Evolutionary conservation across 2,329 filamentous ascomycete species (phyloP).

Genomic region (Claviceps africana): DNA sequence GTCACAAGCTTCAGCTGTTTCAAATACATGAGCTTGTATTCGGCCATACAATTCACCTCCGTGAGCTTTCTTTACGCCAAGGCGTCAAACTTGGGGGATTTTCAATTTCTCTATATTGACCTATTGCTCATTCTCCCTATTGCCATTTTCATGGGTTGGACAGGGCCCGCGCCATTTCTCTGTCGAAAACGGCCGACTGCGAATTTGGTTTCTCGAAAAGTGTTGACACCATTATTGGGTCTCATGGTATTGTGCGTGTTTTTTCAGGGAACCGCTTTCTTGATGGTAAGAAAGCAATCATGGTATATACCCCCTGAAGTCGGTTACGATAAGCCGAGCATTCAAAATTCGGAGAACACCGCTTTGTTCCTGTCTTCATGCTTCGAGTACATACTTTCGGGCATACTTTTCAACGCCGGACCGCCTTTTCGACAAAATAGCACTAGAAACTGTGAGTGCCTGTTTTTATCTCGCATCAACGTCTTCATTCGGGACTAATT

Average conservation of each 20-base stretch:
- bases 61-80: constrained; percentile 93
- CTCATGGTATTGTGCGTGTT: constrained; percentile 73
- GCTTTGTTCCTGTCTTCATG: constrained; percentile 79
- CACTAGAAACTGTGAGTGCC: constrained; percentile 56
- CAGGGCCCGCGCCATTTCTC: constrained; percentile 63
- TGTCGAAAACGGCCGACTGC: constrained; percentile 80
- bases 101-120: constrained; percentile 96
- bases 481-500: background rate
- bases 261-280: constrained; percentile 61
- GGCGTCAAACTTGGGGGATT: constrained; percentile 89
- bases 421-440: constrained; percentile 76
- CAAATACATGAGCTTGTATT: constrained; percentile 99
- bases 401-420: constrained; percentile 81
- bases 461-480: background rate
- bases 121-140: constrained; percentile 85
- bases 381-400: constrained; percentile 88
- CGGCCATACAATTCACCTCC: constrained; percentile 95
- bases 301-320: constrained; percentile 80
- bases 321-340: constrained; percentile 66
- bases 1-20: constrained; percentile 99
- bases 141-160: constrained; percentile 98
- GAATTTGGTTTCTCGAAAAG: constrained; percentile 81
- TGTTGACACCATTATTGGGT: constrained; percentile 75
- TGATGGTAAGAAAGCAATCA: constrained; percentile 59
- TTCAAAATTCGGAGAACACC: constrained; percentile 87